Evolutionary conservation across 225 moss, liverwort and hornwort species (phyloP).

Genomic region (Antitrichia curtipendula): DNA sequence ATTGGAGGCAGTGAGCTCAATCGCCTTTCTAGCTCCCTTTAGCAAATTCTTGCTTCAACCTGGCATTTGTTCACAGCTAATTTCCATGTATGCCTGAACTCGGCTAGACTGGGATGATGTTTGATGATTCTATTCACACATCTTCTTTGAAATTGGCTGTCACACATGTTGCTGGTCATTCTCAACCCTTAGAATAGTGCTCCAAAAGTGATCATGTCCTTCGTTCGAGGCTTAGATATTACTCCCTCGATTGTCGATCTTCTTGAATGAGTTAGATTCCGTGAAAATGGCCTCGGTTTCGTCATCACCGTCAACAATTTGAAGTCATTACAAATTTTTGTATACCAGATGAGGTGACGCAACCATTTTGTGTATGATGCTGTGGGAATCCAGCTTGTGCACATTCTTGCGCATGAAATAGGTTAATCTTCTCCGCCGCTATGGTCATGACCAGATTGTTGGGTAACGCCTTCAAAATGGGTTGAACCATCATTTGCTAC

Average conservation of each 20-base stretch:
- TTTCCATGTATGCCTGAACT: neutral
- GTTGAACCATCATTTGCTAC: neutral
- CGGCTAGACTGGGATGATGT: slow-evolving; percentile 1
- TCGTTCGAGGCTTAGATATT: neutral
- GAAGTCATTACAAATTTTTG: neutral
- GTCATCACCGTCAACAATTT: neutral
- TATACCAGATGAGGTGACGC: neutral
- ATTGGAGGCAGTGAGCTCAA: neutral
- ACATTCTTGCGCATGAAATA: neutral
- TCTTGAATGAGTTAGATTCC: neutral
- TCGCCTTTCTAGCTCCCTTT: neutral
- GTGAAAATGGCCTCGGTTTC: neutral
- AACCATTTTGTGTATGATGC: neutral
- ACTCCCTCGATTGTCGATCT: neutral
- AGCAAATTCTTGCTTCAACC: neutral
- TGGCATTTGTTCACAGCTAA: neutral
- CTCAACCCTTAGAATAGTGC: neutral
- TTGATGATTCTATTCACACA: neutral
- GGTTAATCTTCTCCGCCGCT: neutral
- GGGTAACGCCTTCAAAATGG: neutral
- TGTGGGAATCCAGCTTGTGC: neutral
- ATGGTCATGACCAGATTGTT: neutral
- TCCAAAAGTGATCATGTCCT: neutral
- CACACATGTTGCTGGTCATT: neutral
- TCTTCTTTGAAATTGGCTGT: neutral